Percentiles rank a stretch among this genome's conserved stretches.
Evolutionary conservation across 1,284 basidiomycete species (phyloP).

Genomic region (Ganoderma sinense): DNA sequence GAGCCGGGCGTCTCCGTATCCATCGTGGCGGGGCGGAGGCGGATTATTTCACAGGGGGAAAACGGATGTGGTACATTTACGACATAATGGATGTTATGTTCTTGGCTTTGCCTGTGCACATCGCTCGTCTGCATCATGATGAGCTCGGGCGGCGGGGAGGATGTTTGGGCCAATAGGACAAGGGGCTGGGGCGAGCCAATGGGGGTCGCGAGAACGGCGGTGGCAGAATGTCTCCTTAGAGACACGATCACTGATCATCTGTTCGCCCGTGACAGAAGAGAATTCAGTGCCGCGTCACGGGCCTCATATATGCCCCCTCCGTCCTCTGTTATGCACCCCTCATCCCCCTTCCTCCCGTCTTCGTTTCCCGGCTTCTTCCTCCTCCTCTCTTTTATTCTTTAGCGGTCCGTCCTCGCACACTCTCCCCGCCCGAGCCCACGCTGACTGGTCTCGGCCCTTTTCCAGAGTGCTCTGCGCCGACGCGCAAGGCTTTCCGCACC

Average conservation of each 20-base stretch:
- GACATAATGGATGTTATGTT: constrained; percentile 14
- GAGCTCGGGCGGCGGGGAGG: constrained; percentile 4
- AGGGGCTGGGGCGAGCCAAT: constrained; percentile 23
- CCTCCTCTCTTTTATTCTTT: constrained; percentile 50
- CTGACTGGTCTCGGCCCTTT: neutral
- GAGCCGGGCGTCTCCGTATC: constrained; percentile 27
- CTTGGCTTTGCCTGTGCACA: constrained; percentile 24
- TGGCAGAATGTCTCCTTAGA: constrained; percentile 40
- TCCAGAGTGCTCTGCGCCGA: constrained; percentile 40
- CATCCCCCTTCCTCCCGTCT: constrained; percentile 41
- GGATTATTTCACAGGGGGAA: neutral
- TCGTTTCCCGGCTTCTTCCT: constrained; percentile 41
- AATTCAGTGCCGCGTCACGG: constrained; percentile 30
- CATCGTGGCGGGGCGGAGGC: constrained; percentile 26
- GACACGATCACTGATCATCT: constrained; percentile 43
- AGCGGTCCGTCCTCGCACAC: constrained; percentile 44
- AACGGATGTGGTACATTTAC: constrained; percentile 12
- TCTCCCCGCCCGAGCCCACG: constrained; percentile 28
- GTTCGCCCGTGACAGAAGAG: constrained; percentile 36
- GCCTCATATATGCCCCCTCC: constrained; percentile 33
- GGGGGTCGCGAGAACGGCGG: constrained; percentile 23
- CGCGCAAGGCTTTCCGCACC: constrained; percentile 44
- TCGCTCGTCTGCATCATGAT: constrained; percentile 11
- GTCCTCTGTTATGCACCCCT: constrained; percentile 26
- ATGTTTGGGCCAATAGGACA: neutral